Conservation (phyloP, 768 basidiomycete species). For the Astraeus odoratus region DNA sequence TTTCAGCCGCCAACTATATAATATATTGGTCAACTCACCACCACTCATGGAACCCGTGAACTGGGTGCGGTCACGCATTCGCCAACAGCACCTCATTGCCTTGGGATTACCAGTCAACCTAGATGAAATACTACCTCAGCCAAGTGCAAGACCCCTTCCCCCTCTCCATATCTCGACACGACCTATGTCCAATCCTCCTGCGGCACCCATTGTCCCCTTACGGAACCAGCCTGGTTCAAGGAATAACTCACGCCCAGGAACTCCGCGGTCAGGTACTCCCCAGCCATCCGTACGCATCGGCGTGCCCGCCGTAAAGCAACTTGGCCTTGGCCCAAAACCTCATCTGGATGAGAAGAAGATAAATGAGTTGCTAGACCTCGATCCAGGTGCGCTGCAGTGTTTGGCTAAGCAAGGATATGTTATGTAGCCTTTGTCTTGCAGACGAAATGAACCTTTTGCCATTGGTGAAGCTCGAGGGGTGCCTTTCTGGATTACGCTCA, state of each 20-base stretch:
- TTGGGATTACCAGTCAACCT: conserved; percentile 93
- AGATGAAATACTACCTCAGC: conserved; percentile 79
- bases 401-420: conserved; percentile 3
- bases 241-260: conserved; percentile 48
- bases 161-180: conserved; percentile 78
- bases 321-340: conserved; percentile 71
- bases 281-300: conserved; percentile 32
- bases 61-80: conserved; percentile 89
- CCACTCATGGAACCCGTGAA: conserved; percentile 81
- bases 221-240: conserved; percentile 26
- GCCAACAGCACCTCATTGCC: conserved; percentile 84
- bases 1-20: conserved; percentile 72
- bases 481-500: conserved; percentile 57
- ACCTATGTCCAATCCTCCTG: conserved; percentile 76
- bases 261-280: conserved; percentile 37
- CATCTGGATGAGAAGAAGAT: conserved; percentile 63
- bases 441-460: conserved; percentile 71
- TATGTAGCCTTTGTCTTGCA: conserved; percentile 26
- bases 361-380: conserved; percentile 55
- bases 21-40: conserved; percentile 60
- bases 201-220: conserved; percentile 35
- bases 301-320: conserved; percentile 25
- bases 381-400: conserved; percentile 47
- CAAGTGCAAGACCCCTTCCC: conserved; percentile 61
- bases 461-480: conserved; percentile 54